Conservation (phyloP, 2,329 filamentous ascomycete species). For the Fusarium bactridioides region DNA sequence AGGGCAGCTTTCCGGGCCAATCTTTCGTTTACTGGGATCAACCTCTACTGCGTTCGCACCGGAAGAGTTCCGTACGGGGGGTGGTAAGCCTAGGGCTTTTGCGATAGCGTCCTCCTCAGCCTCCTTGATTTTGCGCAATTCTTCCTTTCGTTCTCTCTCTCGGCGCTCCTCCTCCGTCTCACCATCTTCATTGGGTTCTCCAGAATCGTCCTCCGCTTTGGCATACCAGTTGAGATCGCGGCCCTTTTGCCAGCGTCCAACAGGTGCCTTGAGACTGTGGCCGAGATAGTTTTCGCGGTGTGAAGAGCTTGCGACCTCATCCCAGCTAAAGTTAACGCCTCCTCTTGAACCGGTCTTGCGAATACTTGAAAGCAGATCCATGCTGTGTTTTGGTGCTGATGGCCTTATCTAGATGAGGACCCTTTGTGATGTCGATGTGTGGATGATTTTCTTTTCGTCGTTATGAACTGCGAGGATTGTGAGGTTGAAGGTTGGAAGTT, state of each 20-base stretch:
- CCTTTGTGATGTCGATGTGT: background rate
- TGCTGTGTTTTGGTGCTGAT: conserved; percentile 47
- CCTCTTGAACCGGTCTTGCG: conserved; percentile 91
- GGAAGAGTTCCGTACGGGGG: conserved; percentile 65
- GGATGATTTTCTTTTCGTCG: background rate
- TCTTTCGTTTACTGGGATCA: conserved; percentile 49
- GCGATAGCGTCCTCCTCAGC: conserved; percentile 93
- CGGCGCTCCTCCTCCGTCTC: conserved; percentile 67
- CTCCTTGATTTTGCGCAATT: conserved; percentile 84
- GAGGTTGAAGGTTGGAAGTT: conserved; percentile 1
- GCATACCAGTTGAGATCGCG: conserved; percentile 72
- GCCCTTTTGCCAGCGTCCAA: conserved; percentile 89
- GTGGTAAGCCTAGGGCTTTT: conserved; percentile 79
- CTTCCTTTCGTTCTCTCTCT: conserved; percentile 73
- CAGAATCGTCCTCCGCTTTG: conserved; percentile 55
- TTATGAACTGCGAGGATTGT: background rate
- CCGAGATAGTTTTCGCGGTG: conserved; percentile 92
- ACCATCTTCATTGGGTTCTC: conserved; percentile 54
- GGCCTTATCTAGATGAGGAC: background rate
- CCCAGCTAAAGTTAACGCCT: conserved; percentile 96
- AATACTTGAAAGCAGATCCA: conserved; percentile 94
- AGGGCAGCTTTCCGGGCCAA: conserved; percentile 42
- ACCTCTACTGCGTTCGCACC: conserved; percentile 75
- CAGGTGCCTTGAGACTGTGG: conserved; percentile 89
- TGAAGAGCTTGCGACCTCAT: conserved; percentile 84